These are phyloP conservation scores for Neopestalotiopsis clavispora DNA, from an alignment of 2,329 filamentous ascomycete species.

Conservation along the genomic window DNA sequence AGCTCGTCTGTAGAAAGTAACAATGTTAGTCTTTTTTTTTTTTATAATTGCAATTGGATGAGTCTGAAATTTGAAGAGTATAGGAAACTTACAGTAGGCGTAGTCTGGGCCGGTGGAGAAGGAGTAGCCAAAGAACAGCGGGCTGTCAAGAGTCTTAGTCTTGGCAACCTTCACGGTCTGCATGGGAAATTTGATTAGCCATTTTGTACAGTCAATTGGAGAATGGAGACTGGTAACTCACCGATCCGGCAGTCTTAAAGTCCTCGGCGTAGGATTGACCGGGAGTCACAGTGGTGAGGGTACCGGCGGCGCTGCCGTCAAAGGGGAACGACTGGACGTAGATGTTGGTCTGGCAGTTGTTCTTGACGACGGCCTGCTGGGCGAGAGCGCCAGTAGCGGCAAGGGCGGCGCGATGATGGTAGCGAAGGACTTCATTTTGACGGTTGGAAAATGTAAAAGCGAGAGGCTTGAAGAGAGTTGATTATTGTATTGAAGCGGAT, in stretches of 20 bases:
- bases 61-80: conserved; percentile 24
- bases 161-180: conserved; percentile 48
- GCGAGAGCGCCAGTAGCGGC: conserved; percentile 37
- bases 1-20: conserved; percentile 35
- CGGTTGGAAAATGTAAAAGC: background rate
- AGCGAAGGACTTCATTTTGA: conserved; percentile 34
- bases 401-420: conserved; percentile 32
- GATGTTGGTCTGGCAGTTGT: conserved; percentile 33
- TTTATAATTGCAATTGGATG: background rate
- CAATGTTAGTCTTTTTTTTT: background rate
- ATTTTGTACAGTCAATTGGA: background rate
- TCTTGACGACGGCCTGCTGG: conserved; percentile 41
- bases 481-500: background rate
- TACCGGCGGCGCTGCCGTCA: conserved; percentile 35
- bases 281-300: conserved; percentile 37
- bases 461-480: background rate
- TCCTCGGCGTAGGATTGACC: conserved; percentile 41
- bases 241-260: conserved; percentile 38
- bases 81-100: conserved; percentile 36
- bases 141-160: conserved; percentile 39
- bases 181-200: conserved; percentile 20
- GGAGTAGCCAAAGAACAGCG: conserved; percentile 49
- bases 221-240: conserved; percentile 10
- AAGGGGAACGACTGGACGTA: conserved; percentile 23
- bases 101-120: conserved; percentile 40